phyloP scores from a whole-genome alignment of 1,284 basidiomycete genomes.

The Cryptococcus floricola region DNA sequence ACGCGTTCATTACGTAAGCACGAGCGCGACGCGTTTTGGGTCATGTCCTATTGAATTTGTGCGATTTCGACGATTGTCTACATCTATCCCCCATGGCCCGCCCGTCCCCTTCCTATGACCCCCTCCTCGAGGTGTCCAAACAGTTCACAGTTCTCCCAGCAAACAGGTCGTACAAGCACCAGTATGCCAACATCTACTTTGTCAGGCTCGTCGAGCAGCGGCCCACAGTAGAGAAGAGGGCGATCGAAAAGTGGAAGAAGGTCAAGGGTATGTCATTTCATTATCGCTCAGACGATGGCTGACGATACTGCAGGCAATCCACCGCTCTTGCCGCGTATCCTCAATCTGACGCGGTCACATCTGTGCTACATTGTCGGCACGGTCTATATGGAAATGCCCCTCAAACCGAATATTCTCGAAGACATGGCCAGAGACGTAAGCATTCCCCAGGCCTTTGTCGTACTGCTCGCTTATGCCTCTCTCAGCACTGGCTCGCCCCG shows the following conservation, averaged over 20 bases:
- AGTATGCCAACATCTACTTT: conserved; percentile 93
- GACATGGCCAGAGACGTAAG: conserved; percentile 89
- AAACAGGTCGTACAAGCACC: conserved; percentile 59
- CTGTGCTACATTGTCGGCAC: conserved; percentile 91
- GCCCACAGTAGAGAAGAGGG: conserved; percentile 61
- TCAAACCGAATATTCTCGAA: conserved; percentile 95
- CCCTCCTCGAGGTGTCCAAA: conserved; percentile 42
- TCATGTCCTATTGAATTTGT: neutral
- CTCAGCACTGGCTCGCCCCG: conserved; percentile 80
- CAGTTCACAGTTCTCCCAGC: conserved; percentile 45
- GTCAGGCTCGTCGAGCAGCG: conserved; percentile 66
- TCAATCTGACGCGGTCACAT: conserved; percentile 80
- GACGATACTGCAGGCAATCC: conserved; percentile 58
- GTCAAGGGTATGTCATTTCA: conserved; percentile 55
- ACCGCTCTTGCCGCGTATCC: conserved; percentile 71
- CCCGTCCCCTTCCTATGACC: conserved; percentile 34
- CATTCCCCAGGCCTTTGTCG: neutral
- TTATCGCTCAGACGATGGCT: neutral
- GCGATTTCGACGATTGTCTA: no score
- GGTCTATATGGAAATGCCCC: conserved; percentile 94
- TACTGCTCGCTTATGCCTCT: neutral
- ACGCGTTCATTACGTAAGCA: neutral
- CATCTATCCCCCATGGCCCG: conserved; percentile 5
- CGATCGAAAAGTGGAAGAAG: conserved; percentile 63
- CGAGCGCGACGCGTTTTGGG: neutral